Percentiles rank a stretch among this genome's conserved stretches.
Evolutionary conservation across 2,329 filamentous ascomycete species (phyloP).

Genomic region (Penicillium sclerotiorum): DNA sequence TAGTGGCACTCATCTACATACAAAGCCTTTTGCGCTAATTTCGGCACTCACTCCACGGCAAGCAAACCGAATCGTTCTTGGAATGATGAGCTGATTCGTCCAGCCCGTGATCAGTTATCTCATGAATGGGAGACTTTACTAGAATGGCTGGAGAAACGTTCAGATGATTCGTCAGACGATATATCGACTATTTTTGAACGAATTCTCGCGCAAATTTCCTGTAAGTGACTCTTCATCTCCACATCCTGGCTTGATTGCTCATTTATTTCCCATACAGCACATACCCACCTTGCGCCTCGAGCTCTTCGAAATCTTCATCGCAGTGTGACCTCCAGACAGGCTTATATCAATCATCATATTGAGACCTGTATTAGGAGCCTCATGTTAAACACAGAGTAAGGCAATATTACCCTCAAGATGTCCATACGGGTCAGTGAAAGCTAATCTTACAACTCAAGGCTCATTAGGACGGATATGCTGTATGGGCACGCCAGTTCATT

Average conservation of each 20-base stretch:
- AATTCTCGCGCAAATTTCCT: not conserved
- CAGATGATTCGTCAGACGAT: not conserved
- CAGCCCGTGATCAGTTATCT: not conserved
- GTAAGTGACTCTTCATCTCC: not conserved
- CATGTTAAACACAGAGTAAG: not conserved
- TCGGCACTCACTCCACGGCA: not conserved
- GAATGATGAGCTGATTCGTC: not conserved
- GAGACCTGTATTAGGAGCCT: not conserved
- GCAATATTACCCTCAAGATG: not conserved
- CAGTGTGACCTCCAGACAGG: not conserved
- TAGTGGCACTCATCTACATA: not conserved
- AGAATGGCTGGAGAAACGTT: not conserved
- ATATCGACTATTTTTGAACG: not conserved
- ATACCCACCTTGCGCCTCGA: not conserved
- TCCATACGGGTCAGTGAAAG: not conserved
- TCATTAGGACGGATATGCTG: conserved; percentile 3
- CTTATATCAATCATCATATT: not conserved
- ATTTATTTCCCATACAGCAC: not conserved
- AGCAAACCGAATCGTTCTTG: not conserved
- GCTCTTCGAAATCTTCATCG: not conserved
- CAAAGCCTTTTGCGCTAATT: not conserved
- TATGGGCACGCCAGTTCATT: conserved; percentile 10
- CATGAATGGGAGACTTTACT: not conserved
- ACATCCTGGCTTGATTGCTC: not conserved
- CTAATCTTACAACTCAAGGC: not conserved